Percentiles rank a stretch among this genome's conserved stretches.
Evolutionary conservation across 2,329 filamentous ascomycete genomes (phyloP).

Genomic region (Verticillium dahliae): DNA sequence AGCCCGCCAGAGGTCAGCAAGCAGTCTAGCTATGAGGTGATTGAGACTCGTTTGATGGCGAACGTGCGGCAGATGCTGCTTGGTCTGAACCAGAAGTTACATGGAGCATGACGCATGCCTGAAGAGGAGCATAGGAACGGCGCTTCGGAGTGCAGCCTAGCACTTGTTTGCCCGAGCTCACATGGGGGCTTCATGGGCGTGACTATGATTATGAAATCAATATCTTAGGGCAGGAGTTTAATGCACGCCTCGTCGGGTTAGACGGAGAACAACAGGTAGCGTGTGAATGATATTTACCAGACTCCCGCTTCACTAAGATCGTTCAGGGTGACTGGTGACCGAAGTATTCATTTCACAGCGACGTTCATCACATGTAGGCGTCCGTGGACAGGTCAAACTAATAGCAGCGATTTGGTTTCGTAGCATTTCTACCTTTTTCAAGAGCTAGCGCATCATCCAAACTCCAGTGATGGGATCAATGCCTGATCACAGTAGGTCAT

Average conservation of each 20-base stretch:
- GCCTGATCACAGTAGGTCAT: not conserved
- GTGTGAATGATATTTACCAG: not conserved
- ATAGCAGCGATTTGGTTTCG: not conserved
- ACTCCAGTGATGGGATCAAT: not conserved
- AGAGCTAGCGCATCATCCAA: not conserved
- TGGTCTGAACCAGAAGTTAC: constrained; percentile 32
- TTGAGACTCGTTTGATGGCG: constrained; percentile 34
- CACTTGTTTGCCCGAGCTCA: not conserved
- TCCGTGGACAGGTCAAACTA: not conserved
- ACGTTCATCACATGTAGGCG: too few relatives aligned
- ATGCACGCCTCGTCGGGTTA: not conserved
- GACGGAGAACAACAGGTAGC: not conserved
- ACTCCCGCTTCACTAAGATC: too few relatives aligned
- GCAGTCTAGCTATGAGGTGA: constrained; percentile 18
- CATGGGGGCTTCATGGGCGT: not conserved
- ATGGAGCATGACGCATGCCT: constrained; percentile 3
- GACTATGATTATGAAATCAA: not conserved
- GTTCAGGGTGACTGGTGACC: too few relatives aligned
- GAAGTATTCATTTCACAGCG: too few relatives aligned
- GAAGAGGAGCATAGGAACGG: not conserved
- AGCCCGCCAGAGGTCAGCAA: constrained; percentile 18
- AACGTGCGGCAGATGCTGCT: constrained; percentile 30
- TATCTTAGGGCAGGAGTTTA: not conserved
- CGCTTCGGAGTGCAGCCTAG: not conserved
- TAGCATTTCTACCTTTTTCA: not conserved